Conservation (phyloP, 331 rosid species). For the Phaseolus coccineus region DNA sequence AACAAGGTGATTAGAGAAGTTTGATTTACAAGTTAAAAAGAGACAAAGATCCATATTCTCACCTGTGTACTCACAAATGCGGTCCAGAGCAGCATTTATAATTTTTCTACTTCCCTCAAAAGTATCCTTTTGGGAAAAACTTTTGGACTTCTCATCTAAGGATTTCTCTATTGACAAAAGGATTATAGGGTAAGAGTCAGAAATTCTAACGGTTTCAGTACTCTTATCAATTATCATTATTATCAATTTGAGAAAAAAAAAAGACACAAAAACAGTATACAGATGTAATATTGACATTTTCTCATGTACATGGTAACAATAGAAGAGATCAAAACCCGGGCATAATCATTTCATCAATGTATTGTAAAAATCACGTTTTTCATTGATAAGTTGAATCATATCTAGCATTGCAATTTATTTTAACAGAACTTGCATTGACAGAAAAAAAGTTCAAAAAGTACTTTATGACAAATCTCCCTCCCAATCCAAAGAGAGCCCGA, state of each 20-base stretch:
- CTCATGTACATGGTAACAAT: not conserved
- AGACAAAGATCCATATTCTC: constrained; percentile 40
- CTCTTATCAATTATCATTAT: constrained; percentile 16
- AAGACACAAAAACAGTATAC: constrained; percentile 19
- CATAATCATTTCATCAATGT: constrained; percentile 9
- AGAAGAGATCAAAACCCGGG: not conserved
- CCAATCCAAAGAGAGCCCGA: not conserved
- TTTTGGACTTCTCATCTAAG: constrained; percentile 69
- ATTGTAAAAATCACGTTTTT: constrained; percentile 1
- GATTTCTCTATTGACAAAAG: constrained; percentile 67
- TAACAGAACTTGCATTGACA: not conserved
- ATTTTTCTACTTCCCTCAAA: constrained; percentile 93
- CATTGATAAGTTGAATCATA: constrained; percentile 5
- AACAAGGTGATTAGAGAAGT: constrained; percentile 27
- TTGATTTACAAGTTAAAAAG: constrained; percentile 35
- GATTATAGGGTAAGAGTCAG: constrained; percentile 13
- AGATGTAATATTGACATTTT: constrained; percentile 11
- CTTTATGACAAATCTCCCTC: not conserved
- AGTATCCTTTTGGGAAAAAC: constrained; percentile 66
- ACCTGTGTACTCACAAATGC: constrained; percentile 93
- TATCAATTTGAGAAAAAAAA: not conserved
- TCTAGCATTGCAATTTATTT: constrained; percentile 12
- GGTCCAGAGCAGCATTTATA: constrained; percentile 87
- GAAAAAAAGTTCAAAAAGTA: not conserved
- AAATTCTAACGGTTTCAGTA: constrained; percentile 28